A percentile compares a stretch with the other conserved stretches of the same genome.
These are phyloP conservation scores for Cardamine resedifolia DNA, from an alignment of 345 rosid species.

Conservation along the genomic window DNA sequence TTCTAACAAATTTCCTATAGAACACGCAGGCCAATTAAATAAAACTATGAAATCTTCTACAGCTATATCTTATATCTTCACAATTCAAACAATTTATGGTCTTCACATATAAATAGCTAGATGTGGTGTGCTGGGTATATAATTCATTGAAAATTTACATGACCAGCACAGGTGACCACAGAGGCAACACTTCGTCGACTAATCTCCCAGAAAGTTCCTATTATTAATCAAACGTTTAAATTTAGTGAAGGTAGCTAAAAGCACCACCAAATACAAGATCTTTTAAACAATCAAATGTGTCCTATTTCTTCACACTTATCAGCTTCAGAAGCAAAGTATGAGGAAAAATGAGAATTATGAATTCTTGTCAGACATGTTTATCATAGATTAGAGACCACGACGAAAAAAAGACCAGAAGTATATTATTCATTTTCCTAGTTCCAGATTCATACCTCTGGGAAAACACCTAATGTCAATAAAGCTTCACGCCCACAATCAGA, in stretches of 20 bases:
- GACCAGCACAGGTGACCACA: constrained; percentile 2
- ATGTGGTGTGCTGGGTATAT: neutral
- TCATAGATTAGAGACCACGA: neutral
- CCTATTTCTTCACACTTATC: constrained; percentile 6
- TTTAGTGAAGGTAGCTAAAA: neutral
- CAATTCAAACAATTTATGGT: constrained; percentile 9
- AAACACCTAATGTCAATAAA: constrained; percentile 66
- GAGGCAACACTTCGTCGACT: neutral
- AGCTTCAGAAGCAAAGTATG: constrained; percentile 9
- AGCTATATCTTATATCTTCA: neutral
- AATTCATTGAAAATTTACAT: neutral
- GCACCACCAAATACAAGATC: constrained; percentile 9
- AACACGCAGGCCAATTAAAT: neutral
- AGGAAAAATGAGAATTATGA: constrained; percentile 2
- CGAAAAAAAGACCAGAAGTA: constrained; percentile 2
- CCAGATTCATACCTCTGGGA: constrained; percentile 75
- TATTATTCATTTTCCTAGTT: constrained; percentile 14
- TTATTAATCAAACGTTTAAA: neutral
- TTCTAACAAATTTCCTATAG: neutral
- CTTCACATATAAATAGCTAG: neutral
- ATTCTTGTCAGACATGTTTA: constrained; percentile 12
- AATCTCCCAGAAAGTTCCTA: constrained; percentile 6
- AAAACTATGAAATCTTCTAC: neutral
- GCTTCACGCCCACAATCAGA: constrained; percentile 96
- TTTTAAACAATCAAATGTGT: neutral